Base-by-base conservation (phyloP, 2,329 filamentous ascomycete species). In the Xylariaceae sp. region DNA sequence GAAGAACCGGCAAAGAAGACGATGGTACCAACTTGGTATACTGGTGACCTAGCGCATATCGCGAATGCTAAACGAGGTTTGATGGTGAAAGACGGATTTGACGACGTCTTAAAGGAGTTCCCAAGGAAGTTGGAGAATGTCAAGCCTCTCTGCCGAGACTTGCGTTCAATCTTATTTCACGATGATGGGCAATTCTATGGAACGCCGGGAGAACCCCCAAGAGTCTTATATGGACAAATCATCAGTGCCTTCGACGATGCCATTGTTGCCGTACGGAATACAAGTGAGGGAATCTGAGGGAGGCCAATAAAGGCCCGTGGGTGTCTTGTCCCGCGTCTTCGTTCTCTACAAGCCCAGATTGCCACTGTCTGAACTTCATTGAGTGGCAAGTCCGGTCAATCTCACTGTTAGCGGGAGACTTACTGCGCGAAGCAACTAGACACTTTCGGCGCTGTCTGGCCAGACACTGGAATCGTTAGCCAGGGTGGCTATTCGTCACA, bases 401-500 rank as follows among this genome's bases (percentile, higher is more conserved):
- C 42, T 44, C 11, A 13, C 42, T 44, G 42, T 44, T 44, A 44
- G 42, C 42, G 42, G 42, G 85, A 89, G 74, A 88, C 85, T 51
- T 88, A 88, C 75, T 89, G 86, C 76, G 74, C 75, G n/a, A 73
- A 85, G 60, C 80, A 81, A 70, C 73, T 82, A 17, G 77, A 81
- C 56, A 89, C 86, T 0, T 89, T 87, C 66, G 82, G 82, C 62
- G 75, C 76, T 45, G 78, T 75, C 39, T 82, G 80, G 72, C 78
- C 80, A n/a, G 78, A 81, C 39, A 81, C 79, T 17, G 88, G 87
- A 57, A 85, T 88, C 51, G 76, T 88, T 55, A 78, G 84, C 4
- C 77, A 85, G 74, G 81, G 85, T 51, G 85, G 84, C 8, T 86
- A 85, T 68, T 80, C 82, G 1, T 82, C 79, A 60, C 82, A 90